A percentile compares a stretch with the other conserved stretches of the same genome.
phyloP scores from a whole-genome alignment of 768 basidiomycete species.

The Tulasnella sp. region DNA sequence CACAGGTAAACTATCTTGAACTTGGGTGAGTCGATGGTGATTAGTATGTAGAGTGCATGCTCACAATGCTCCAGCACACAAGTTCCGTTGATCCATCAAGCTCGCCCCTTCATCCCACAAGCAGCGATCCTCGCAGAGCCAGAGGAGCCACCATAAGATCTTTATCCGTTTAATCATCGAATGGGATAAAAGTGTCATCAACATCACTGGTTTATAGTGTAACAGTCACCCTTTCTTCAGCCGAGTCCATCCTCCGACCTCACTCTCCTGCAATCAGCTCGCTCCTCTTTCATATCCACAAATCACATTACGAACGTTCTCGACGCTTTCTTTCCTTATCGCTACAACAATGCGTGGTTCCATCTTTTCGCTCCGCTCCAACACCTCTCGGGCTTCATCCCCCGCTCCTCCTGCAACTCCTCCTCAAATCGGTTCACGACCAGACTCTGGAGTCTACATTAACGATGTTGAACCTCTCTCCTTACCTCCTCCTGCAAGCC shows the following conservation, averaged over 20 bases:
- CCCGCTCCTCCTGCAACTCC: neutral
- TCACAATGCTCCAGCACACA: neutral
- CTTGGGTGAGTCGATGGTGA: neutral
- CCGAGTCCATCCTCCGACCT: neutral
- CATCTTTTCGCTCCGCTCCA: slow-evolving; percentile 7
- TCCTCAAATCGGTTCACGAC: neutral
- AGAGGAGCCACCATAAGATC: slow-evolving; percentile 1
- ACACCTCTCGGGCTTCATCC: neutral
- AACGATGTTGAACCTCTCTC: slow-evolving; percentile 10
- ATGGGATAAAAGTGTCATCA: too few relatives aligned
- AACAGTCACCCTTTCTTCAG: too few relatives aligned
- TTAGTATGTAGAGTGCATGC: neutral
- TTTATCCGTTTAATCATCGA: neutral
- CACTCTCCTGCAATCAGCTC: neutral
- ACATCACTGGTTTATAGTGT: too few relatives aligned
- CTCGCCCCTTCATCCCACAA: neutral
- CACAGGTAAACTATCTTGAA: slow-evolving; percentile 10
- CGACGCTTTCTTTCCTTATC: neutral
- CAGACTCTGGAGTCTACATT: neutral
- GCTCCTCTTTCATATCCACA: too few relatives aligned
- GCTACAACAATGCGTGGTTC: slow-evolving; percentile 10
- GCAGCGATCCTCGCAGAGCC: neutral
- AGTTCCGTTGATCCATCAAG: neutral
- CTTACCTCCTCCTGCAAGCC: neutral
- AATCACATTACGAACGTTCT: too few relatives aligned